Conservation (phyloP, 208 protist genomes). For the Porcisia hertigi region DNA sequence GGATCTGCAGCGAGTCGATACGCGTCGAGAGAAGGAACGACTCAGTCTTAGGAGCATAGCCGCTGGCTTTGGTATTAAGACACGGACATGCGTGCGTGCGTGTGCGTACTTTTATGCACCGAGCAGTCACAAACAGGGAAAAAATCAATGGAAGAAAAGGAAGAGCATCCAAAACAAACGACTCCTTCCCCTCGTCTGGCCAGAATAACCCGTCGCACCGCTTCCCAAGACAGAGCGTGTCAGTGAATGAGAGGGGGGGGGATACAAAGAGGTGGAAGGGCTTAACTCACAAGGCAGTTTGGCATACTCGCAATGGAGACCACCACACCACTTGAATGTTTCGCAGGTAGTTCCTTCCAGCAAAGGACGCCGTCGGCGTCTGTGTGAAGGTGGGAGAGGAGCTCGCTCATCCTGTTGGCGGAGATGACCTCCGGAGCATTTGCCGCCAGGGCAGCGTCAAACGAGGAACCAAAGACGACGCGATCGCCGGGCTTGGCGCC, state of each 20-base stretch:
- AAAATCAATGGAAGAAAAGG: neutral
- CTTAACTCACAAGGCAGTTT: constrained; percentile 21
- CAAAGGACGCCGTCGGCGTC: constrained; percentile 53
- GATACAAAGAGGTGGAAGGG: neutral
- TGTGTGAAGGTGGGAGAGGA: constrained; percentile 63
- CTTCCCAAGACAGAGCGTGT: too few species aligned
- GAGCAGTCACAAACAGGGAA: neutral
- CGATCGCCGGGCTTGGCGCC: constrained; percentile 69
- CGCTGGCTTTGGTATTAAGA: too few species aligned
- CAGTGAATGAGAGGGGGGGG: neutral
- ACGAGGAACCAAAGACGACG: constrained; percentile 54
- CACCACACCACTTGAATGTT: constrained; percentile 31
- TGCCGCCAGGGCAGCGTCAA: constrained; percentile 25
- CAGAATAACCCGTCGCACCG: neutral
- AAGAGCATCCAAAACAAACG: too few species aligned
- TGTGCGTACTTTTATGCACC: neutral
- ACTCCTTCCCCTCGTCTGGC: neutral
- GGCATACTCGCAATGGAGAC: constrained; percentile 24
- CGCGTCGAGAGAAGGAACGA: too few species aligned
- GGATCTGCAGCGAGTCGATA: too few species aligned
- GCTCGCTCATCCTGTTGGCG: constrained; percentile 57
- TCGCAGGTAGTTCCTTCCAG: constrained; percentile 62
- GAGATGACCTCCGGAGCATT: constrained; percentile 37
- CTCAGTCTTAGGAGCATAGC: too few species aligned
- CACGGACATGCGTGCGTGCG: neutral